Evolutionary conservation across 352 stramenopile genomes (phyloP), one percentile per base, ranked within the genome.

Genomic region (Globisporangium mamillatum): DNA sequence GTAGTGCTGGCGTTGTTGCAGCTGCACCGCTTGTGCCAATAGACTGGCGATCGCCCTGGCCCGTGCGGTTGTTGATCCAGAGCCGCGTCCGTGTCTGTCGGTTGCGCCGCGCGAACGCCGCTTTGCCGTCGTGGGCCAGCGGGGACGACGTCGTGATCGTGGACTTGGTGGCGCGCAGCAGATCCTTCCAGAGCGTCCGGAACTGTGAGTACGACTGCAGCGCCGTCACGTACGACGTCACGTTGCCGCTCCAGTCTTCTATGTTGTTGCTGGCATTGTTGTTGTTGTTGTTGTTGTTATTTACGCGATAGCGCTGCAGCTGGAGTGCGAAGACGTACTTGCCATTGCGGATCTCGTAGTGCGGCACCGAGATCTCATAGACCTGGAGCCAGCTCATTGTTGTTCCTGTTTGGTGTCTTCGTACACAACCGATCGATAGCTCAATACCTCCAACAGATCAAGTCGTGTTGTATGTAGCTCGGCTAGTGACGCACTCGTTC

Each of bases 181-280:
- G 58, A 27, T 84, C 76, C 58, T 75, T 84, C 79, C 79, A 88
- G 53, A 90, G 76, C 53, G 71, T 73, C 24, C 81, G 81, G 46
- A 90, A 90, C 64, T 90, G 74, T 0, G 79, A 88, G 71, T 88
- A 88, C 6, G 81, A 90, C 20, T 78, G 81, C 58, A 71, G 64
- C 16, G 73, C 73, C 4, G 73, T 76, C 46, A 80, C 68, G 38
- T 64, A 65, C 3, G 69, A 62, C 12, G 53, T 34, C 18, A 70
- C 59, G 27, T 54, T 71, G 52, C 66, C 60, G 38, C 55, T 70
- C 4, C 71, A 60, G 34, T 75, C 58, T 18, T 78, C 69, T 50
- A 10, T 66, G 36, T 4, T 63, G 12, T 18, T 80, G 29, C 29
- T 74, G 70, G 53, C 25, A 10, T 36, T 36, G 32, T 36, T 36